Base-by-base conservation (phyloP, 2,329 filamentous ascomycete species). In the Capronia epimyces region DNA sequence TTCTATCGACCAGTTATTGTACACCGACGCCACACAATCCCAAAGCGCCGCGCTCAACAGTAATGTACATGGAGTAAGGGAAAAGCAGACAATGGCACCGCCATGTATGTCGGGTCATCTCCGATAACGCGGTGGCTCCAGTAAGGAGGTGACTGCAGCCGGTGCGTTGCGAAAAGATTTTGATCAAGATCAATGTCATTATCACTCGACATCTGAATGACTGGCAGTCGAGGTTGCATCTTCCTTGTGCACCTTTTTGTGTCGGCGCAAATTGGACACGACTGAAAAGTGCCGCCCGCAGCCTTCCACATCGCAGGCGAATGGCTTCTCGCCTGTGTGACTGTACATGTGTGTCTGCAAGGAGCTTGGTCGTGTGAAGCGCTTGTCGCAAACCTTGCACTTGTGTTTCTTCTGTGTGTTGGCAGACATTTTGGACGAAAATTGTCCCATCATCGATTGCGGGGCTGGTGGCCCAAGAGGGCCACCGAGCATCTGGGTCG, bases 371-470 rank as follows among this genome's bases (percentile, higher is more conserved):
- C 91, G 81, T 1, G 91, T 96, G 69, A 97, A 97, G 37, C 91
- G 83, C 79, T 97, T 96, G 71, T 96, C 91, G 75, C 91, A 97
- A 53, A 97, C 87, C 74, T 95, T 96, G 80, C 91, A 97, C 76
- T 96, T 96, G 75, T 97, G 93, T 78, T 97, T 97, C 82, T 97
- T 97, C 67, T 96, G 89, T 8, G 91, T 93, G 72, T 89, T 95
- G 15, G 88, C 90, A 0, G 89, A 90, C 46, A 96, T 84, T 72
- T 96, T 96, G 57, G 91, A 96, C 71, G 88, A 96, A 74, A 97
- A 97, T 64, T 95, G 90, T 46, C 89, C 83, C 93, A 98, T 98
- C 89, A 98, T 96, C 0, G 90, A 94, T 66, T 94, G 87, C 1
- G 89, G 90, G 15, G 89, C 89, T 1, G 89, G 89, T 1, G 89